phyloP scores from a whole-genome alignment of 306 rosid species.

The Quercus variabilis region DNA sequence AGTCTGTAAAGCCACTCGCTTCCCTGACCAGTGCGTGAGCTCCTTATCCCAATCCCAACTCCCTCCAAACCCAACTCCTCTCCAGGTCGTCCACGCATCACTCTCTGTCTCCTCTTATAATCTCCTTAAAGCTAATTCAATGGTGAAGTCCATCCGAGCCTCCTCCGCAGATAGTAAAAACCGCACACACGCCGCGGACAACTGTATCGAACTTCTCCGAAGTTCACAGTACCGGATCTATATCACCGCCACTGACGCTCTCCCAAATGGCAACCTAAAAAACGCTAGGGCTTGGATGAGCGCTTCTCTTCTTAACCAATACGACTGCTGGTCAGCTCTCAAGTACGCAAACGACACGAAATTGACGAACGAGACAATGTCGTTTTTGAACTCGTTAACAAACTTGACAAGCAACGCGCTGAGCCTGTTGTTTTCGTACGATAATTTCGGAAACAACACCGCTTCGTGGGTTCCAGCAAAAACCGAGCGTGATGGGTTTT shows the following conservation, averaged over 20 bases:
- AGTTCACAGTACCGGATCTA: slow-evolving; percentile 59
- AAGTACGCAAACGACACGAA: slow-evolving; percentile 78
- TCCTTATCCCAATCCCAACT: slow-evolving; percentile 33
- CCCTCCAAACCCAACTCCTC: slow-evolving; percentile 34
- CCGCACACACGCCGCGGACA: slow-evolving; percentile 56
- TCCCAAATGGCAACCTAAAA: slow-evolving; percentile 36
- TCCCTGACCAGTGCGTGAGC: slow-evolving; percentile 48
- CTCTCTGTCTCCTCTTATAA: slow-evolving; percentile 34
- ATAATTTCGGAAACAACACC: slow-evolving; percentile 42
- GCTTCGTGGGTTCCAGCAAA: slow-evolving; percentile 49
- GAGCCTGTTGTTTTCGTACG: slow-evolving; percentile 53
- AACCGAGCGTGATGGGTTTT: slow-evolving; percentile 76
- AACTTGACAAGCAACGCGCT: slow-evolving; percentile 67
- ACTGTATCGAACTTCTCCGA: slow-evolving; percentile 48
- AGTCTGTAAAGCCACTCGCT: slow-evolving; percentile 81
- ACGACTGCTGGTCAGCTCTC: slow-evolving; percentile 75
- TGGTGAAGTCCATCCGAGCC: slow-evolving; percentile 46
- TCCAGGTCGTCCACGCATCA: slow-evolving; percentile 50
- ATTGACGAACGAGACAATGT: slow-evolving; percentile 52
- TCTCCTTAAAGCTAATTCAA: slow-evolving; percentile 50
- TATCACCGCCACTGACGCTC: slow-evolving; percentile 34
- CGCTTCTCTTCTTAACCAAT: slow-evolving; percentile 65
- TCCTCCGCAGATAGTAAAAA: slow-evolving; percentile 37
- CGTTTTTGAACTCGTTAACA: slow-evolving; percentile 41
- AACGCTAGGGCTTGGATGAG: slow-evolving; percentile 74